Base-by-base conservation (phyloP, 768 basidiomycete genomes). In the Tylopilus vinaceipallidus region DNA sequence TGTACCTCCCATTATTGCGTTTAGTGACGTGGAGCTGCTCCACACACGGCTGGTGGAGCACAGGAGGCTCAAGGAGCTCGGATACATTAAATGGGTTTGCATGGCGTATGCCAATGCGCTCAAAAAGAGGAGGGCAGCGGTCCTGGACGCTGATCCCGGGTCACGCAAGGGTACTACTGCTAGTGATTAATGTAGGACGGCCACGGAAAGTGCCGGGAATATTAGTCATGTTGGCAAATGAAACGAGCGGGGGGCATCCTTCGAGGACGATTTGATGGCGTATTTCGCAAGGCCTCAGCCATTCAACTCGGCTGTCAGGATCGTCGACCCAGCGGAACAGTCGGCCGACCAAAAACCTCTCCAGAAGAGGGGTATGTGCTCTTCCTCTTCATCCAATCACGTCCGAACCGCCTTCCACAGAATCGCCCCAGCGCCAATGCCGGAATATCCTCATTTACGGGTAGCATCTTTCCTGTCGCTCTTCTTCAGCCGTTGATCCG, bases 381-480 rank as follows among this genome's bases (percentile, higher is more conserved):
- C 13, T 2, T 26, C 41, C 44, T 43, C 22, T 22, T 30, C 47
- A 16, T 23, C 6, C 4, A 6, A 35, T 47, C 49, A 40, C 45
- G 39, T 42, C 45, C 56, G 27, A 50, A 54, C 40, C 19, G 14
- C 19, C 35, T 37, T 13, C 37, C 35, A 35, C 62, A 88, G 86
- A 89, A 71, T 75, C 81, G 39, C 76, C 79, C 13, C 83, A 85
- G 66, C 81, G 86, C 45, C 87, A 93, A 61, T 97, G 93, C 71
- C 83, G 89, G 63, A 95, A 97, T 74, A 83, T 94, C 44, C 73
- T 88, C 66, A 94, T 95, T 55, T 88, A 94, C 64, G 93, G 94
- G 92, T 94, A 71, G 56, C 67, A 3, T 56, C 32, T 5, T 10
- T 14, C 41, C 29, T 35, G n/a, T 16, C 1, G 30, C 6, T 19